Conservation (phyloP, 2,329 filamentous ascomycete genomes). For the Exserohilum rostratum region DNA sequence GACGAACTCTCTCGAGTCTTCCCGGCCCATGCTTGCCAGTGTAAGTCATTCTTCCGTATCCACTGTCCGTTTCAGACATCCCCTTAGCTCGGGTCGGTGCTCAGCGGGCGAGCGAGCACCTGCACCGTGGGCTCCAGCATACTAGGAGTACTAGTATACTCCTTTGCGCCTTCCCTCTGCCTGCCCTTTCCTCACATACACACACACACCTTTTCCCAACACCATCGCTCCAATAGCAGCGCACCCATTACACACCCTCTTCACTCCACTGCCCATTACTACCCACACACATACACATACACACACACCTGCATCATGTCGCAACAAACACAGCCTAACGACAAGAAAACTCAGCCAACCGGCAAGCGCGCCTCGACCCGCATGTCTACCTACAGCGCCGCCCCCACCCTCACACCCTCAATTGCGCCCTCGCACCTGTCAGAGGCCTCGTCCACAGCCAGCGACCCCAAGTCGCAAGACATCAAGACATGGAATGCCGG, state of each 20-base stretch:
- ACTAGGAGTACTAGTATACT: neutral
- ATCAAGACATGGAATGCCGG: conserved; percentile 79
- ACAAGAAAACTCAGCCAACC: conserved; percentile 35
- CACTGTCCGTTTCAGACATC: conserved; percentile 38
- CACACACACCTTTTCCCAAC: neutral
- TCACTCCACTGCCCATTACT: conserved; percentile 4
- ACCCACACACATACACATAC: conserved; percentile 4
- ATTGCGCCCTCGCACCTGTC: conserved; percentile 54
- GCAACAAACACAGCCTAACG: conserved; percentile 34
- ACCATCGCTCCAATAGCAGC: too few relatives aligned
- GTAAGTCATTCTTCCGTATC: conserved; percentile 42
- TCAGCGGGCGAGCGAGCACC: conserved; percentile 13
- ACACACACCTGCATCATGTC: conserved; percentile 24
- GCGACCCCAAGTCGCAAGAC: conserved; percentile 62
- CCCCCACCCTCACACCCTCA: conserved; percentile 59
- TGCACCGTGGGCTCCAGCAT: conserved; percentile 2
- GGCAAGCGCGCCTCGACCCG: conserved; percentile 51
- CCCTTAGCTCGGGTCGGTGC: conserved; percentile 26
- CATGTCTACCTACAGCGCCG: conserved; percentile 58
- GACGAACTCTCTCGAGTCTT: conserved; percentile 50
- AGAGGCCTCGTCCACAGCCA: conserved; percentile 40
- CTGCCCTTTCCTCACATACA: conserved; percentile 5
- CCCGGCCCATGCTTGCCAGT: conserved; percentile 49
- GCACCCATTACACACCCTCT: conserved; percentile 1
- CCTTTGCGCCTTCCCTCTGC: conserved; percentile 5